Evolutionary conservation across 805 yeast genomes (phyloP).

Genomic region (Candida patagonica): DNA sequence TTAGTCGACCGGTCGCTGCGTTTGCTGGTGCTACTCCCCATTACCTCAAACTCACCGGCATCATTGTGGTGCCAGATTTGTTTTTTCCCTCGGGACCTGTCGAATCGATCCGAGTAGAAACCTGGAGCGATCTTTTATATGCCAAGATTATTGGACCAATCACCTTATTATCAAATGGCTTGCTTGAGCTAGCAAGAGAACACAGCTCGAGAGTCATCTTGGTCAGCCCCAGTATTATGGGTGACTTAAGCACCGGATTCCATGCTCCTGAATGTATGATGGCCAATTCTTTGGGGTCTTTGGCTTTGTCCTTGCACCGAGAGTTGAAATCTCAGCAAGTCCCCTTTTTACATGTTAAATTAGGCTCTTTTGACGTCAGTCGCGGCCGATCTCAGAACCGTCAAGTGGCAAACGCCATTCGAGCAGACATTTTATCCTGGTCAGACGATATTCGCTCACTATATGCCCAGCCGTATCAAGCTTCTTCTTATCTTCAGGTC

Average conservation of each 20-base stretch:
- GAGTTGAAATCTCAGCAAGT: conserved; percentile 36
- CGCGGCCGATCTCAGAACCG: conserved; percentile 24
- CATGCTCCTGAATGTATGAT: conserved; percentile 54
- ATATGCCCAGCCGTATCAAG: conserved; percentile 28
- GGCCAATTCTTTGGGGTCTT: conserved; percentile 34
- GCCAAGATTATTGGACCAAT: conserved; percentile 41
- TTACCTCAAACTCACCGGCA: conserved; percentile 49
- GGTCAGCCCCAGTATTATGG: conserved; percentile 47
- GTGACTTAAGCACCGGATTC: conserved; percentile 47
- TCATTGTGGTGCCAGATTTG: conserved; percentile 61
- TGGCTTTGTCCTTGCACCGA: conserved; percentile 33
- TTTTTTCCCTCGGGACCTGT: conserved; percentile 61
- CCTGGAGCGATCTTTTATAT: conserved; percentile 43
- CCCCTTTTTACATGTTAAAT: conserved; percentile 35
- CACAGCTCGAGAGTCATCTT: conserved; percentile 43
- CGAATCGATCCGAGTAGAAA: conserved; percentile 41
- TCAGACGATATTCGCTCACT: conserved; percentile 29
- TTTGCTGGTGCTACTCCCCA: conserved; percentile 51
- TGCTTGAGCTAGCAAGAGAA: conserved; percentile 43
- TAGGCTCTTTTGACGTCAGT: conserved; percentile 39
- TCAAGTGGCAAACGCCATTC: conserved; percentile 26
- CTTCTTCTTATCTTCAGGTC: conserved; percentile 24
- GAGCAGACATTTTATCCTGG: conserved; percentile 35
- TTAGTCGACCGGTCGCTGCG: conserved; percentile 48
- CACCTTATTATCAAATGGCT: conserved; percentile 45